Percentiles rank a stretch among this genome's conserved stretches.
Evolutionary conservation across 306 rosid genomes (phyloP).

Genomic region (Casuarina cunninghamiana): DNA sequence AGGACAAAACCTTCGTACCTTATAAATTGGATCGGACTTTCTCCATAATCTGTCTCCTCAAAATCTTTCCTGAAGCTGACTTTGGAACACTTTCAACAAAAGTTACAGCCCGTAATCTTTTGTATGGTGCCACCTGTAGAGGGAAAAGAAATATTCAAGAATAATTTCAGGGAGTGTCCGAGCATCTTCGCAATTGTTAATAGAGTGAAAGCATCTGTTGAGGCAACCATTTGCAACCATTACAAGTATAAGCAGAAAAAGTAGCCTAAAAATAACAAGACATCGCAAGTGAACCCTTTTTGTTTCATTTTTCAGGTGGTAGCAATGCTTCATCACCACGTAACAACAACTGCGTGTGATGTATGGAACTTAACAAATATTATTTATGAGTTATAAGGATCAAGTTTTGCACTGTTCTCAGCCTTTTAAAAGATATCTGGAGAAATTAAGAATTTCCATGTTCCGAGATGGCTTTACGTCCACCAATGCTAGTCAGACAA

Average conservation of each 20-base stretch:
- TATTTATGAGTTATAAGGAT: no score
- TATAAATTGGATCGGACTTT: slow-evolving; percentile 29
- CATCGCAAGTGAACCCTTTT: no score
- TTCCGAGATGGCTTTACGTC: no score
- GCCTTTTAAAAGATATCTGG: no score
- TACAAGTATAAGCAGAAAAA: not conserved
- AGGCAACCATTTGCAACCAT: slow-evolving; percentile 4
- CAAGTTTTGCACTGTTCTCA: no score
- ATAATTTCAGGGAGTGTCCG: not conserved
- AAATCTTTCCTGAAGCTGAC: slow-evolving; percentile 44
- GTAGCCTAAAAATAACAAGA: no score
- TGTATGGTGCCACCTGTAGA: slow-evolving; percentile 55
- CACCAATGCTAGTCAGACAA: not conserved
- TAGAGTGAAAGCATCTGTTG: no score
- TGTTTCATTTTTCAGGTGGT: not conserved
- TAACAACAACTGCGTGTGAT: not conserved
- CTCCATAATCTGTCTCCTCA: slow-evolving; percentile 41
- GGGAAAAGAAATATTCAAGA: not conserved
- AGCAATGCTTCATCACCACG: not conserved
- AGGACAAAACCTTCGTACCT: not conserved
- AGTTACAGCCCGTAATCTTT: slow-evolving; percentile 41
- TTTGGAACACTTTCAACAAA: slow-evolving; percentile 45
- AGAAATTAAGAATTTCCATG: no score
- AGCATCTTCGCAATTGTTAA: not conserved
- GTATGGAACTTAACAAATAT: no score